phyloP scores from a whole-genome alignment of 2,329 filamentous ascomycete species.

The Colletotrichum noveboracense region DNA sequence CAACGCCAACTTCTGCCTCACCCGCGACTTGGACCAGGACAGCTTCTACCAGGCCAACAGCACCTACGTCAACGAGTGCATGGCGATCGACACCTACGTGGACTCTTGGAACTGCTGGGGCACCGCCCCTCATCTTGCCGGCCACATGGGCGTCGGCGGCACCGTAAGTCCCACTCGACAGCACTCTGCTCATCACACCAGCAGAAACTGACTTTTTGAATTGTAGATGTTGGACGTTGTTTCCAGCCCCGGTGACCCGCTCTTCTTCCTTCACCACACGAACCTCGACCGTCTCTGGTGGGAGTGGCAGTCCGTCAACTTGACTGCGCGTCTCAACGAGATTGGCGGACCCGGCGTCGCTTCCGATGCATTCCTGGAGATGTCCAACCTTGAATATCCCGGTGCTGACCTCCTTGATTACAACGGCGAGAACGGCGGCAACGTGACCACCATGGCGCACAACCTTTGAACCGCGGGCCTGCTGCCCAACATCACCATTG shows the following conservation, averaged over 20 bases:
- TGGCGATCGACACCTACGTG: not conserved
- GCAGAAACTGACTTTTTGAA: not conserved
- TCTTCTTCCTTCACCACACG: constrained; percentile 18
- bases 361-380: not conserved
- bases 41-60: not conserved
- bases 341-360: not conserved
- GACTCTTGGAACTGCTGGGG: not conserved
- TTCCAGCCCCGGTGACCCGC: constrained; percentile 1
- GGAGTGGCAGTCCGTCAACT: constrained; percentile 18
- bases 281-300: constrained; percentile 15
- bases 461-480: not conserved
- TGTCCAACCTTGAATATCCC: not conserved
- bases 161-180: not conserved
- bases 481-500: not conserved
- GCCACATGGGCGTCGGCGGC: constrained; percentile 14
- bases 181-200: not conserved
- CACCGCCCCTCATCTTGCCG: not conserved
- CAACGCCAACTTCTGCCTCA: not conserved
- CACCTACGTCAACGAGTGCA: not conserved
- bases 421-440: not conserved
- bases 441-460: not conserved
- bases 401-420: not conserved
- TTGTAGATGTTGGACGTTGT: constrained; percentile 7
- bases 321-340: not conserved
- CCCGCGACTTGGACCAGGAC: not conserved